Percentiles rank a stretch among this genome's conserved stretches.
Conservation (phyloP, 129 eudicot species). For the Saposhnikovia divaricata region DNA sequence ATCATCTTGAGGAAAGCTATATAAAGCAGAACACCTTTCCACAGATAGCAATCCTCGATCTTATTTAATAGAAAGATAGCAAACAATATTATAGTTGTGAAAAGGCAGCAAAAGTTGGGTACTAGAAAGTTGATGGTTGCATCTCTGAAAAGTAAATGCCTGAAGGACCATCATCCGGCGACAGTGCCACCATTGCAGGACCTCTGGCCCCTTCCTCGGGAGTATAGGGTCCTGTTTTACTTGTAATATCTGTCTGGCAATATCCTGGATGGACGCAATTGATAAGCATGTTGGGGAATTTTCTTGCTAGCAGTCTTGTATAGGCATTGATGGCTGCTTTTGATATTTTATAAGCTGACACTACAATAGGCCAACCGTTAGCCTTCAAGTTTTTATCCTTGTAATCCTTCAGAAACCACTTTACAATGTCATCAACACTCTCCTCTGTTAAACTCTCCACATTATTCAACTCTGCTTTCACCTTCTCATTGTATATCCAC, state of each 20-base stretch:
- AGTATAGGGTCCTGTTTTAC: conserved; percentile 27
- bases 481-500: conserved; percentile 30
- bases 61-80: not conserved
- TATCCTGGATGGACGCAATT: conserved; percentile 41
- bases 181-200: conserved; percentile 37
- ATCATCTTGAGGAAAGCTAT: not conserved
- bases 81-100: not conserved
- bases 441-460: conserved; percentile 32
- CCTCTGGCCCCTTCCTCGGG: conserved; percentile 46
- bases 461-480: conserved; percentile 21
- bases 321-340: conserved; percentile 31
- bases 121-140: conserved; percentile 5
- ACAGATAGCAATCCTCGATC: not conserved
- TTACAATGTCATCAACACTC: conserved; percentile 29
- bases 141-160: conserved; percentile 19
- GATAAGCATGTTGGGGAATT: conserved; percentile 15
- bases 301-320: conserved; percentile 36
- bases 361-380: conserved; percentile 31
- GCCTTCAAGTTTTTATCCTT: conserved; percentile 21
- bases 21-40: not conserved
- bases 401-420: conserved; percentile 29
- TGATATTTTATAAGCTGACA: conserved; percentile 35
- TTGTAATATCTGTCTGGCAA: conserved; percentile 39
- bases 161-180: conserved; percentile 42
- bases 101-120: not conserved